Evolutionary conservation across 306 rosid genomes (phyloP).

Genomic region (Phaseolus lunatus): DNA sequence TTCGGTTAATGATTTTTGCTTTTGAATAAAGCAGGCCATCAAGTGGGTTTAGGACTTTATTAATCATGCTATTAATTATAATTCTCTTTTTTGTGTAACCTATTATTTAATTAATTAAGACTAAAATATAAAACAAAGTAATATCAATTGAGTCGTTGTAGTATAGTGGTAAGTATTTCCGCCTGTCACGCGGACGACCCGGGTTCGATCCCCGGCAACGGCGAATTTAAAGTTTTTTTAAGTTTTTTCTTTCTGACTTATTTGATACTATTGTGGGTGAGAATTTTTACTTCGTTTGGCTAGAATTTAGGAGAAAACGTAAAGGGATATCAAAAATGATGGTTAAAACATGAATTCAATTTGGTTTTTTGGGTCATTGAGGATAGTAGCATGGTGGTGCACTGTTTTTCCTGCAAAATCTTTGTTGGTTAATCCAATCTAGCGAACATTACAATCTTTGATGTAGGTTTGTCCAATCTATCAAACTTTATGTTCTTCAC

Average conservation of each 20-base stretch:
- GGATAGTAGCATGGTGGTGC: background rate
- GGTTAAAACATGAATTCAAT: background rate
- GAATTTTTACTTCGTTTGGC: background rate
- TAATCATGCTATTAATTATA: no score
- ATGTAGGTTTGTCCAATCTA: no score
- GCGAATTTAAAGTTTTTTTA: background rate
- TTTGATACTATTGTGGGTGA: background rate
- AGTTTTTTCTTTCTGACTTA: no score
- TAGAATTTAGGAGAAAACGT: background rate
- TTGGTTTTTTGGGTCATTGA: background rate
- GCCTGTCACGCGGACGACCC: background rate
- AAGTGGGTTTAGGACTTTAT: no score
- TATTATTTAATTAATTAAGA: no score
- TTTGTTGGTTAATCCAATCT: background rate
- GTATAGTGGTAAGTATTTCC: slow-evolving; percentile 2
- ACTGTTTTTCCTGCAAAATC: background rate
- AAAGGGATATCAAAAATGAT: background rate
- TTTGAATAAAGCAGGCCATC: no score
- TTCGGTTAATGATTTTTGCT: no score
- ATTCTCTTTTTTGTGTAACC: no score
- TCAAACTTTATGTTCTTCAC: background rate
- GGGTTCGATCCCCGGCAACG: slow-evolving; percentile 8
- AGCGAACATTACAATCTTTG: background rate
- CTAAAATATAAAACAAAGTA: no score
- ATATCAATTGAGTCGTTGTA: background rate